Percentiles rank a stretch among this genome's conserved stretches.
phyloP scores from a whole-genome alignment of 2,329 filamentous ascomycete species.

The Xylariaceae sp. region DNA sequence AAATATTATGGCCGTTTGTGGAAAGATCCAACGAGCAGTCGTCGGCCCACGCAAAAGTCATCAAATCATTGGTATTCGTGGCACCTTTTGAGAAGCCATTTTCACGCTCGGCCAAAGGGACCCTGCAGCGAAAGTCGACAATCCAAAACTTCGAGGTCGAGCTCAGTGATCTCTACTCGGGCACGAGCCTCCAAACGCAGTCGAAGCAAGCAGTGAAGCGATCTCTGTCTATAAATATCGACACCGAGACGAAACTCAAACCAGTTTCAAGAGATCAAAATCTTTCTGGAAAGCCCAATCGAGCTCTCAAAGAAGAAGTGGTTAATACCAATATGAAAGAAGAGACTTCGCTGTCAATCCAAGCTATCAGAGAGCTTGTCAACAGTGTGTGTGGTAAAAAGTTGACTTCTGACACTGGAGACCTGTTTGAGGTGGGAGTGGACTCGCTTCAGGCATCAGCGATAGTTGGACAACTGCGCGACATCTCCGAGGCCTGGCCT shows the following conservation, averaged over 20 bases:
- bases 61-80: constrained; percentile 1
- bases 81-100: constrained; percentile 5
- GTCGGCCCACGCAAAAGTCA: constrained; percentile 7
- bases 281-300: background rate
- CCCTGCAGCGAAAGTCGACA: constrained; percentile 9
- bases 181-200: background rate
- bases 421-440: constrained; percentile 16
- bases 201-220: background rate
- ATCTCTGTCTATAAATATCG: background rate
- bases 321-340: too few relatives aligned
- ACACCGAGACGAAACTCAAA: background rate
- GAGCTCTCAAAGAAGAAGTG: too few relatives aligned
- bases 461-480: constrained; percentile 6
- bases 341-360: background rate
- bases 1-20: constrained; percentile 8
- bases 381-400: background rate
- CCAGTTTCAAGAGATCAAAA: background rate
- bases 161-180: constrained; percentile 4
- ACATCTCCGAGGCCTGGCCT: background rate
- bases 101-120: constrained; percentile 8
- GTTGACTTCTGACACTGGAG: constrained; percentile 8
- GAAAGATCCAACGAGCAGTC: constrained; percentile 8
- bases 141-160: constrained; percentile 4
- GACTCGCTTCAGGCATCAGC: constrained; percentile 18
- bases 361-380: background rate